These are phyloP conservation scores for Aspergillus unguis DNA, from an alignment of 2,329 filamentous ascomycete species.

Conservation along the genomic window DNA sequence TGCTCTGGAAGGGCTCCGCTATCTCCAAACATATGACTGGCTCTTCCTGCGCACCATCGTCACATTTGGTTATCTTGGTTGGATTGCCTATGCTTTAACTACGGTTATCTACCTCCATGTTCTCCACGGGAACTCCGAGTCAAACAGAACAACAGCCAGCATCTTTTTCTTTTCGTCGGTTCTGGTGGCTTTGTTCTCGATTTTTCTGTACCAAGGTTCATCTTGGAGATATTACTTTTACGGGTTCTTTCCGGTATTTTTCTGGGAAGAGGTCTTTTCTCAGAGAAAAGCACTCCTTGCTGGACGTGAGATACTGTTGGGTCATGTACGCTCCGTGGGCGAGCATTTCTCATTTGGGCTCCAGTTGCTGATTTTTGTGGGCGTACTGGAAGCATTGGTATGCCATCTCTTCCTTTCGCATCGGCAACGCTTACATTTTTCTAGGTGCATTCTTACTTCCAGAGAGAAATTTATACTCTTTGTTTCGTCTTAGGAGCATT, in stretches of 20 bases:
- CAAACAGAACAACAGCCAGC: slow-evolving; percentile 60
- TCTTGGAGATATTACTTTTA: slow-evolving; percentile 86
- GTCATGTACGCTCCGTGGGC: slow-evolving; percentile 60
- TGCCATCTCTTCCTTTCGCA: slow-evolving; percentile 24
- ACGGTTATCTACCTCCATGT: slow-evolving; percentile 88
- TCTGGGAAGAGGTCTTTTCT: slow-evolving; percentile 94
- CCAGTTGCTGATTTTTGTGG: slow-evolving; percentile 66
- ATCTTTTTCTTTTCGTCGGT: slow-evolving; percentile 69
- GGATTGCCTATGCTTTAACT: slow-evolving; percentile 89
- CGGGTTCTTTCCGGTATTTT: slow-evolving; percentile 84
- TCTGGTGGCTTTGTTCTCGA: slow-evolving; percentile 71
- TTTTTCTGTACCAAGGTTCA: slow-evolving; percentile 75
- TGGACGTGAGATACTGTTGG: slow-evolving; percentile 67
- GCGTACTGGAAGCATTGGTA: slow-evolving; percentile 74
- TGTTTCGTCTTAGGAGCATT: slow-evolving; percentile 72
- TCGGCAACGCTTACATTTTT: not conserved
- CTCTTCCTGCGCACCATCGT: slow-evolving; percentile 86
- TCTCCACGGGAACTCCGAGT: slow-evolving; percentile 64
- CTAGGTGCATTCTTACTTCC: slow-evolving; percentile 86
- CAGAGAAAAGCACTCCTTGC: slow-evolving; percentile 65
- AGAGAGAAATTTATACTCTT: slow-evolving; percentile 79
- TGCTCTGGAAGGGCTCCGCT: slow-evolving; percentile 78
- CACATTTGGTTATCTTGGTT: slow-evolving; percentile 86
- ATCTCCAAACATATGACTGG: slow-evolving; percentile 98
- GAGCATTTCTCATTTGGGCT: slow-evolving; percentile 59